A percentile compares a stretch with the other conserved stretches of the same genome.
These are phyloP conservation scores for Candida qinlingensis DNA, from an alignment of 805 yeast genomes.

Conservation along the genomic window DNA sequence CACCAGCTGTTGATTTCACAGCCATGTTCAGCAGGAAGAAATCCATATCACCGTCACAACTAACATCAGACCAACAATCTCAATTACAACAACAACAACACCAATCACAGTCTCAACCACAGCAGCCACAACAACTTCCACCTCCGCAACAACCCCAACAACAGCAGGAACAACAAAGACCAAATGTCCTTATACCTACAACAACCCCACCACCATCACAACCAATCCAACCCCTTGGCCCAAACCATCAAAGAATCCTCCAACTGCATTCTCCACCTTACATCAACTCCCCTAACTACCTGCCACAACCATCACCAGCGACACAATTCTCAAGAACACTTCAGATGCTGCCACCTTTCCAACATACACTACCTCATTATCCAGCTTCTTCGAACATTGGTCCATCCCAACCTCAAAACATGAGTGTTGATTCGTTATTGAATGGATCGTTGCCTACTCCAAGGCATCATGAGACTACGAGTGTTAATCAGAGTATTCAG, in stretches of 20 bases:
- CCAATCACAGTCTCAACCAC: background rate
- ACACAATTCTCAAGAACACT: slow-evolving; percentile 7
- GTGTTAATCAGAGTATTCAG: no score
- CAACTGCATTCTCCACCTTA: slow-evolving; percentile 5
- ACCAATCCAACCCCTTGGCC: background rate
- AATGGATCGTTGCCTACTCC: slow-evolving; percentile 6
- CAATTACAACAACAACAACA: slow-evolving; percentile 1
- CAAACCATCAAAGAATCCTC: slow-evolving; percentile 1
- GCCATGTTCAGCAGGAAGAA: slow-evolving; percentile 27
- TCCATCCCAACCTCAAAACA: slow-evolving; percentile 6
- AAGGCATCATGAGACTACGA: background rate
- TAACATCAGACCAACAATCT: background rate
- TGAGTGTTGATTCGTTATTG: slow-evolving; percentile 18
- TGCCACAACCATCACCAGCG: slow-evolving; percentile 9
- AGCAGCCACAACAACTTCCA: background rate
- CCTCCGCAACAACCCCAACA: background rate
- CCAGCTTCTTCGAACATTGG: background rate
- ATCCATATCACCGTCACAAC: background rate
- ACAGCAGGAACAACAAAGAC: no score
- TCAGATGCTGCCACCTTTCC: slow-evolving; percentile 10
- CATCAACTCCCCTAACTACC: background rate
- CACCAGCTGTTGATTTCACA: slow-evolving; percentile 38
- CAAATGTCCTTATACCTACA: background rate
- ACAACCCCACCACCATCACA: slow-evolving; percentile 6
- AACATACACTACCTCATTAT: slow-evolving; percentile 7